Percentiles rank a stretch among this genome's conserved stretches.
phyloP scores from a whole-genome alignment of 2,329 filamentous ascomycete species.

The Periconia sp. region DNA sequence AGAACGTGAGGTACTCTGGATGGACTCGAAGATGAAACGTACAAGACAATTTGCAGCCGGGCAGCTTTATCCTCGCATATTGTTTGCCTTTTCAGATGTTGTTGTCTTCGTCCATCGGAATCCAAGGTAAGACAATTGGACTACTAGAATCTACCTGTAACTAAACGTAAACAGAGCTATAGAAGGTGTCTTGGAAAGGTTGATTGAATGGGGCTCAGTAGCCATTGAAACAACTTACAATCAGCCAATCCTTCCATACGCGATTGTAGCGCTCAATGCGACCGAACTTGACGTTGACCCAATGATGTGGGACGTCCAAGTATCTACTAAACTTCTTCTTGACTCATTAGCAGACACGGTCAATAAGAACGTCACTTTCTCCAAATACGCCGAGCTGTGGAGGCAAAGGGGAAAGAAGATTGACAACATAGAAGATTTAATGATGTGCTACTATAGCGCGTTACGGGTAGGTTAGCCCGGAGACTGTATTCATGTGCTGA shows the following conservation, averaged over 20 bases:
- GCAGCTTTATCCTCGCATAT: slow-evolving; percentile 48
- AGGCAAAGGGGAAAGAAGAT: slow-evolving; percentile 12
- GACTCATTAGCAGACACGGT: slow-evolving; percentile 8
- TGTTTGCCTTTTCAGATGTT: slow-evolving; percentile 53
- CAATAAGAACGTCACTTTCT: slow-evolving; percentile 10
- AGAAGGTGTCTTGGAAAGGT: slow-evolving; percentile 10
- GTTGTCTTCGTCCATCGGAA: slow-evolving; percentile 52
- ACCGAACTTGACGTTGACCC: slow-evolving; percentile 47
- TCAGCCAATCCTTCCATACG: slow-evolving; percentile 62
- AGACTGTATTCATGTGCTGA: slow-evolving; percentile 1
- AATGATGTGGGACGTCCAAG: slow-evolving; percentile 52
- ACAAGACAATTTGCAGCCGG: slow-evolving; percentile 48
- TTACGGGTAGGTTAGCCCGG: slow-evolving; percentile 36
- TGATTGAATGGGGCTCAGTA: slow-evolving; percentile 15
- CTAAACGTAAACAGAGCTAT: slow-evolving; percentile 6
- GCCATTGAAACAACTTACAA: slow-evolving; percentile 46
- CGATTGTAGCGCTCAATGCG: slow-evolving; percentile 60
- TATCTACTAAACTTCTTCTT: slow-evolving; percentile 49
- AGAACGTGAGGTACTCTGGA: slow-evolving; percentile 21
- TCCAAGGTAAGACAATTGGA: slow-evolving; percentile 39
- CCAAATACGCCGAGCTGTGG: slow-evolving; percentile 12
- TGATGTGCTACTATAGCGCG: slow-evolving; percentile 56
- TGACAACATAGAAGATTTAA: slow-evolving; percentile 14
- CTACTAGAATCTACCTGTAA: not conserved
- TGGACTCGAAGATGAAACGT: slow-evolving; percentile 16